phyloP scores from a whole-genome alignment of 345 rosid species.

The Aurinia saxatilis region DNA sequence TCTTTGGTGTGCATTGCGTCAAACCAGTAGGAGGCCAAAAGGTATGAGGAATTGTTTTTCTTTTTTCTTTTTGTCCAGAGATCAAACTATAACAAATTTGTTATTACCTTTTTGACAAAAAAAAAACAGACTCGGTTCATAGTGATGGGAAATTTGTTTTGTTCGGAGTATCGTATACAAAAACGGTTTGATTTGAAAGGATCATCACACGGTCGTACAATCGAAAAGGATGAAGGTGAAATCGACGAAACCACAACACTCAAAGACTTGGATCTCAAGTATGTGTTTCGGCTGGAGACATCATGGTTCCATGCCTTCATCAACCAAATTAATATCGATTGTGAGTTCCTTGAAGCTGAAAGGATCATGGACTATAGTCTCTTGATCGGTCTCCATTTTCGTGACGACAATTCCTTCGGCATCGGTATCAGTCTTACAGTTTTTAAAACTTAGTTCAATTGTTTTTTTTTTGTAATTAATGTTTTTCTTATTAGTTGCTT shows the following conservation, averaged over 20 bases:
- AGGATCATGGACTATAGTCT: constrained; percentile 71
- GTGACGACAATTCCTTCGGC: constrained; percentile 34
- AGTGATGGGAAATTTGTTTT: constrained; percentile 63
- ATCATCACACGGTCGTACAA: constrained; percentile 62
- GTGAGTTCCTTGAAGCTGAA: constrained; percentile 66
- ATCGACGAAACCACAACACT: constrained; percentile 62
- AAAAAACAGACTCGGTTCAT: constrained; percentile 49
- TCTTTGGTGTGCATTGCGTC: constrained; percentile 69
- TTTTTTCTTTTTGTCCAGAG: too few species aligned
- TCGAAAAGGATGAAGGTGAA: constrained; percentile 44
- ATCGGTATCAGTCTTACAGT: constrained; percentile 10
- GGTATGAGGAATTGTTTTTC: constrained; percentile 27
- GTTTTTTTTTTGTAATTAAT: background rate
- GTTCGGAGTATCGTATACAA: constrained; percentile 58
- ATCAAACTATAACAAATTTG: background rate
- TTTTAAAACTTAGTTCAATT: background rate
- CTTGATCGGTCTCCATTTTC: constrained; percentile 60
- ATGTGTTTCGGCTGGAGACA: constrained; percentile 42
- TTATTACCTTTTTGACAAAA: background rate
- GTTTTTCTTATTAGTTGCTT: background rate
- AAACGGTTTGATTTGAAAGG: constrained; percentile 68
- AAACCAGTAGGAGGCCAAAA: constrained; percentile 56
- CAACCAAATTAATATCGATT: constrained; percentile 57
- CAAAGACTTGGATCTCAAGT: constrained; percentile 68
- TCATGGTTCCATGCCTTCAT: constrained; percentile 56